Base-by-base conservation (phyloP, 1,139 yeast genomes). In the Taphrina populina region DNA sequence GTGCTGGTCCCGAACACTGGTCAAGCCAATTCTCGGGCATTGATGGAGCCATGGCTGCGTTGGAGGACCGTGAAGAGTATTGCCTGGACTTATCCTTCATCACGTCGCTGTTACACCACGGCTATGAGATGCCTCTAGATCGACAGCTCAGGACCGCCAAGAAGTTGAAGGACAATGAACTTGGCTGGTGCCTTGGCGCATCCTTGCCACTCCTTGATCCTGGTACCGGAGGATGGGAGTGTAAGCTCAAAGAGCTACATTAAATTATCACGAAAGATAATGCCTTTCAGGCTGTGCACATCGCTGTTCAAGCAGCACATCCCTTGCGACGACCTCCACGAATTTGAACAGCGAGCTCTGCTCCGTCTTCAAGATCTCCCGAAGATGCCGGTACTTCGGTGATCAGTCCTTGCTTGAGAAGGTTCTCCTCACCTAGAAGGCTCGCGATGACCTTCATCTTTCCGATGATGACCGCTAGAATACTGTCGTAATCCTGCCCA, bases 161-260 rank as follows among this genome's bases (percentile, higher is more conserved):
- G 73, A 88, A 81, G 67, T 88, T 92, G 63, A 84, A 82, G 59
- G 81, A 82, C 66, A 88, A 87, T 66, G 98, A 92, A 71, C 76
- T 92, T 54, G 98, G 97, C 32, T 92, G 99, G 99, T 92, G 98
- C 73, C 76, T 92, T 61, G 99, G 99, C 63, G 98, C 98, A 1
- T 87, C 96, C 0, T 76, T 92, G 65, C 97, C 97, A 2, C 74
- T 92, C 63, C 75, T 92, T 10, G 56, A 52, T 15, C 24, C 37
- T 3, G 54, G 54, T 23, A 30, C 40, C 3, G 36, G 49, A 21
- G 49, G 49, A 21, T 52, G 56, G 56, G 21, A 32, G 7, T 52
- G 56, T 27, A 41, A 20, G 27, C 23, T 49, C 8, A 30, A 17
- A 13, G 54, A 49, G 26, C 29, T 49, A 8, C 24, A 27, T 8